phyloP scores from a whole-genome alignment of 352 stramenopile genomes.

The Halophytophthora batemanensis region DNA sequence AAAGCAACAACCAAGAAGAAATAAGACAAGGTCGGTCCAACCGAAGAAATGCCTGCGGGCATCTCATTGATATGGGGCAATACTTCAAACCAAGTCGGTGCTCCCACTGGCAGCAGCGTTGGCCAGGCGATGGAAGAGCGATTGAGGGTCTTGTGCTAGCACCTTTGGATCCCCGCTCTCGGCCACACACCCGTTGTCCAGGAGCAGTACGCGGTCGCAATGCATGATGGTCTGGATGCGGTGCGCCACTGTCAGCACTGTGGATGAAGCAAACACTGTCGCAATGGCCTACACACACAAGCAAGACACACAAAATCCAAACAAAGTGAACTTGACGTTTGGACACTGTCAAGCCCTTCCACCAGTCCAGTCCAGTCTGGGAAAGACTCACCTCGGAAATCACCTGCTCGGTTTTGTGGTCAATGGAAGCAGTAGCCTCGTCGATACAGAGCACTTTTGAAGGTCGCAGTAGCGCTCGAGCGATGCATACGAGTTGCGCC shows the following conservation, averaged over 20 bases:
- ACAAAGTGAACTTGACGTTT: neutral
- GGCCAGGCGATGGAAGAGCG: slow-evolving; percentile 43
- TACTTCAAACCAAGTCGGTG: slow-evolving; percentile 5
- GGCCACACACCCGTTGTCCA: slow-evolving; percentile 52
- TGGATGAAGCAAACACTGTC: slow-evolving; percentile 91
- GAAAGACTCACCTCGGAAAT: slow-evolving; percentile 54
- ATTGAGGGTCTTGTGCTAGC: slow-evolving; percentile 30
- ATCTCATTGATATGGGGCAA: neutral
- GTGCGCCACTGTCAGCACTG: slow-evolving; percentile 97
- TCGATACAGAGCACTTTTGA: slow-evolving; percentile 94
- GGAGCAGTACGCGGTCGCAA: slow-evolving; percentile 84
- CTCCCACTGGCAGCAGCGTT: slow-evolving; percentile 12
- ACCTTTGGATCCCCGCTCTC: slow-evolving; percentile 45
- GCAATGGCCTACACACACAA: slow-evolving; percentile 70
- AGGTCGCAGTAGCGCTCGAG: slow-evolving; percentile 75
- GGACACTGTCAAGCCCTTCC: neutral
- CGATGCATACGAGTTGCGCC: slow-evolving; percentile 72
- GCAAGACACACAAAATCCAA: slow-evolving; percentile 3
- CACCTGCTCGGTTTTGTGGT: slow-evolving; percentile 83
- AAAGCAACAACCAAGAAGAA: neutral
- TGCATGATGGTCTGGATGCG: slow-evolving; percentile 95
- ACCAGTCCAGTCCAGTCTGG: neutral
- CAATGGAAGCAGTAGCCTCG: slow-evolving; percentile 89
- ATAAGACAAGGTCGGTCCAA: neutral
- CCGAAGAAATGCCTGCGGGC: neutral